Evolutionary conservation across 116 monocot genomes (phyloP), one percentile per base, ranked within the genome.

Genomic region (Trichopus zeylanicus): DNA sequence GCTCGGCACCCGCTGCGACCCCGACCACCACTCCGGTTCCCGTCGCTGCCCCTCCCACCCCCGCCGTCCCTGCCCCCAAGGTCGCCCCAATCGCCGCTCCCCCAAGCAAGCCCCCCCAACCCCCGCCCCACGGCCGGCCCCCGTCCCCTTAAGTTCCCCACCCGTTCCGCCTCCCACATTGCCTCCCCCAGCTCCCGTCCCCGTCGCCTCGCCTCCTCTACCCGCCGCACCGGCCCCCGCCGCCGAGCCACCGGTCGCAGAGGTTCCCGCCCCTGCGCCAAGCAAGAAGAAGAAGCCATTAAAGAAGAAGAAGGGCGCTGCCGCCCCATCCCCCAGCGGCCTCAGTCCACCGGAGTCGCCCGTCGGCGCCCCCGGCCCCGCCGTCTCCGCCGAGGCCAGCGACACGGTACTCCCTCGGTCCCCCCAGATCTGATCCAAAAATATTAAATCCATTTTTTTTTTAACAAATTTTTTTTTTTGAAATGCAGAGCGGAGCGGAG

Each of bases 191-290:
- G 56, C n/a, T 15, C 31, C 23, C 10, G 58, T 19, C 31, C 49
- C 51, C 6, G 32, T 49, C 49, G 54, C 54, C 11, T 13, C 56
- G 16, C 4, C 56, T 31, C 56, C 56, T 7, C 27, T 29, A 9
- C 70, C 53, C 33, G 46, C 35, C 1, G 53, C 62, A 25, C 42
- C 63, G 0, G 38, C 53, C 6, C 70, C 69, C 1, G 35, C 42
- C 31, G 46, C 13, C 27, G 23, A 42, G 25, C 42, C 38, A 11
- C 35, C 42, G 13, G 1, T 39, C 13, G 27, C 42, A 1, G 67
- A 61, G 1, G 72, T 65, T 10, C 48, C 63, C 9, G 72, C 65
- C 4, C 72, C 72, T 2, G 57, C 72, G 2, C 64, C 72, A 12
- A 63, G 63, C 64, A 57, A 64, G 64, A 71, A 49, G 49, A 49